phyloP scores from a whole-genome alignment of 2,329 filamentous ascomycete species.

The Fusarium albidum region DNA sequence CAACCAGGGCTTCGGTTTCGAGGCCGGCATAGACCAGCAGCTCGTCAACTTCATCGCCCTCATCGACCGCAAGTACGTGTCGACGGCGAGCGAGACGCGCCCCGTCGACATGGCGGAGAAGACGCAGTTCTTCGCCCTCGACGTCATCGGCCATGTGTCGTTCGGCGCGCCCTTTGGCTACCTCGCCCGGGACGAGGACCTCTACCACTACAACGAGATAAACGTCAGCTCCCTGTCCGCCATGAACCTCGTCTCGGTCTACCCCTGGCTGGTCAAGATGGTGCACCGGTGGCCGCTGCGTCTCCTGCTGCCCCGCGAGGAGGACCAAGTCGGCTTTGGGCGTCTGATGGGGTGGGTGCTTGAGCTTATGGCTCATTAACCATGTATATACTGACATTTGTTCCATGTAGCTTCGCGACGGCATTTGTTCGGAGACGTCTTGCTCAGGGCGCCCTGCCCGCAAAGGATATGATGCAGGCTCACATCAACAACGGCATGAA shows the following conservation, averaged over 20 bases:
- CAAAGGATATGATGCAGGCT: constrained; percentile 50
- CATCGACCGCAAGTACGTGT: constrained; percentile 57
- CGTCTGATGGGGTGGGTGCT: constrained; percentile 47
- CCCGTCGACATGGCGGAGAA: constrained; percentile 59
- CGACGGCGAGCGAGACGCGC: constrained; percentile 43
- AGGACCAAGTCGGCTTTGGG: constrained; percentile 50
- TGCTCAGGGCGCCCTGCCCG: constrained; percentile 23
- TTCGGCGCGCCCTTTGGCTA: constrained; percentile 62
- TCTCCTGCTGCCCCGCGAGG: constrained; percentile 46
- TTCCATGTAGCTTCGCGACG: constrained; percentile 23
- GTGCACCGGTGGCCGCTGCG: constrained; percentile 49
- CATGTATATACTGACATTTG: not conserved
- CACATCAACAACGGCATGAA: constrained; percentile 50
- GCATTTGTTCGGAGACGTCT: constrained; percentile 35
- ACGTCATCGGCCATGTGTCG: constrained; percentile 61
- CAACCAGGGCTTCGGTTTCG: constrained; percentile 53
- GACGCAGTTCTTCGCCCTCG: constrained; percentile 61
- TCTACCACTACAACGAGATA: constrained; percentile 55
- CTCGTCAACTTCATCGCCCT: constrained; percentile 52
- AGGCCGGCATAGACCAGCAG: constrained; percentile 50
- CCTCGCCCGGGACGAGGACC: constrained; percentile 57
- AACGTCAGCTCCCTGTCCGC: constrained; percentile 50
- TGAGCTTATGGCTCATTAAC: not conserved
- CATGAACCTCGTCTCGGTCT: constrained; percentile 48
- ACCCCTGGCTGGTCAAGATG: constrained; percentile 47